Conservation (phyloP, 2,329 filamentous ascomycete species). For the Bipolaris cookei region DNA sequence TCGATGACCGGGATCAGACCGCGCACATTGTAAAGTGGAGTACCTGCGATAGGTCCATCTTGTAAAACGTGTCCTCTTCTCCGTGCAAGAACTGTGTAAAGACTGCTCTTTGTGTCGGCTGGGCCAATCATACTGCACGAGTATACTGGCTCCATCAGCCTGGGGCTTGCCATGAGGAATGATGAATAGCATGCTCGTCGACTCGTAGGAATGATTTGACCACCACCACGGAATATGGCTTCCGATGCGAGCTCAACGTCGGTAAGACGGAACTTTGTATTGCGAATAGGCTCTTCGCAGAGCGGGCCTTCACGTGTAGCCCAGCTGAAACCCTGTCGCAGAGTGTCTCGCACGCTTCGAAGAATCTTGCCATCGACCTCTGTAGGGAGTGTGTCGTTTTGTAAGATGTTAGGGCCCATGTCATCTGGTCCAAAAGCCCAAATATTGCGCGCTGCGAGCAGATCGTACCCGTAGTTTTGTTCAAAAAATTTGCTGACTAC, state of each 20-base stretch:
- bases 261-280: conserved; percentile 96
- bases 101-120: conserved; percentile 81
- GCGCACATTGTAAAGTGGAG: conserved; percentile 88
- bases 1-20: conserved; percentile 96
- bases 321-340: conserved; percentile 97
- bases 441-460: conserved; percentile 90
- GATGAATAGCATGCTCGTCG: conserved; percentile 92
- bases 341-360: conserved; percentile 84
- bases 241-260: conserved; percentile 86
- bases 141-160: conserved; percentile 97
- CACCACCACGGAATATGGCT: conserved; percentile 92
- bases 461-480: conserved; percentile 95
- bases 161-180: conserved; percentile 94
- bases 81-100: conserved; percentile 90
- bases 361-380: conserved; percentile 94
- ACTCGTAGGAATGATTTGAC: conserved; percentile 95
- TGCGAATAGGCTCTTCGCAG: conserved; percentile 98
- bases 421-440: conserved; percentile 99
- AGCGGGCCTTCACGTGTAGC: conserved; percentile 92
- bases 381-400: conserved; percentile 93
- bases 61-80: conserved; percentile 90
- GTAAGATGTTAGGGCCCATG: conserved; percentile 90
- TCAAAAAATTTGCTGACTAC: conserved; percentile 97
- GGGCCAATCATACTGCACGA: conserved; percentile 91
- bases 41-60: conserved; percentile 93